A percentile compares a stretch with the other conserved stretches of the same genome.
phyloP scores from a whole-genome alignment of 129 eudicot species.

The Mikania micrantha region DNA sequence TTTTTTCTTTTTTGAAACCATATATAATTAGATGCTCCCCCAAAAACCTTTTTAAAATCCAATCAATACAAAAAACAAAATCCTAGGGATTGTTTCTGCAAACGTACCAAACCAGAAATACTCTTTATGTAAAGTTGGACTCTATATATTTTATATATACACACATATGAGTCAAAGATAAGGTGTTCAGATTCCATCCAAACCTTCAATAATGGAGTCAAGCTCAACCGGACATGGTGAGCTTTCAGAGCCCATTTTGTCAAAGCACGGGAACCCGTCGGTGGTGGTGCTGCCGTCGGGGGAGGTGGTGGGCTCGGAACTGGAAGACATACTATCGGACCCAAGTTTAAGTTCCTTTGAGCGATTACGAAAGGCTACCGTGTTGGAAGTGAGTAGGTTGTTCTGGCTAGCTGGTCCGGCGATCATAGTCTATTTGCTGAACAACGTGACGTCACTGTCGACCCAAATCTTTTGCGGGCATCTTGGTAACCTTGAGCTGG shows the following conservation, averaged over 20 bases:
- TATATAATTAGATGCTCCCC: no score
- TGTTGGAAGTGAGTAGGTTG: constrained; percentile 22
- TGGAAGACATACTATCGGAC: constrained; percentile 36
- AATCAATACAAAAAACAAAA: neutral
- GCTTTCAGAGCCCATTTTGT: constrained; percentile 12
- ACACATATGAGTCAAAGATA: no score
- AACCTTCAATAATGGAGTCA: constrained; percentile 6
- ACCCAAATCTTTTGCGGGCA: constrained; percentile 56
- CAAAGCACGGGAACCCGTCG: neutral
- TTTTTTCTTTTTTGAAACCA: no score
- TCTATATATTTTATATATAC: no score
- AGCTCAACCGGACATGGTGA: constrained; percentile 5
- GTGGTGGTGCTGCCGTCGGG: neutral
- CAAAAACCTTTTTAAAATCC: no score
- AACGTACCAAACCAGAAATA: neutral
- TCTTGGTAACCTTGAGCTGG: constrained; percentile 44
- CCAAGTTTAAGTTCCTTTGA: neutral
- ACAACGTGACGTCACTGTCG: constrained; percentile 42
- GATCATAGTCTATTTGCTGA: constrained; percentile 36
- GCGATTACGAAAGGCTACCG: constrained; percentile 22
- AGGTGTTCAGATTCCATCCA: no score
- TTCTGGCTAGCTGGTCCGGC: constrained; percentile 42
- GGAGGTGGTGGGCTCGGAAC: constrained; percentile 23
- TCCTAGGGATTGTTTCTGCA: neutral
- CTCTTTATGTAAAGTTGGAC: neutral